Conservation (phyloP, 2,329 filamentous ascomycete species). For the Lecanoromycetidae sp. region DNA sequence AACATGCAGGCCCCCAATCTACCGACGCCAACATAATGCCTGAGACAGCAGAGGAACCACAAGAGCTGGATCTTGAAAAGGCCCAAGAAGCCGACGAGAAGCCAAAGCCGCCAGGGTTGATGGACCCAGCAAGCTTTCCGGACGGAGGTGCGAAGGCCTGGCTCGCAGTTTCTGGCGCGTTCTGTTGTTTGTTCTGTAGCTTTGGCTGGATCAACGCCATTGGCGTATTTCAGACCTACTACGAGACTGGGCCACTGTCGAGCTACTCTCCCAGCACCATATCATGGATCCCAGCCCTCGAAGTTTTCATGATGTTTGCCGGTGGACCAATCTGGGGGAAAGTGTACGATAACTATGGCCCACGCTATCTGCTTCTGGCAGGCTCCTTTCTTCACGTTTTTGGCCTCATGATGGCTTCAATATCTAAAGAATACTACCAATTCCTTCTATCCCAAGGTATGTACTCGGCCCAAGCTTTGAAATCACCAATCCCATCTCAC, state of each 20-base stretch:
- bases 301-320: slow-evolving; percentile 44
- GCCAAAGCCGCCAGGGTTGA: slow-evolving; percentile 22
- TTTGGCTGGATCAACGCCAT: slow-evolving; percentile 41
- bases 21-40: slow-evolving; percentile 16
- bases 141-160: slow-evolving; percentile 48
- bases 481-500: neutral
- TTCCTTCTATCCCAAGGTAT: slow-evolving; percentile 42
- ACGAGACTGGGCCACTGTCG: slow-evolving; percentile 38
- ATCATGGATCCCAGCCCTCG: slow-evolving; percentile 50
- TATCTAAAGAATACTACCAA: slow-evolving; percentile 44
- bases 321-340: slow-evolving; percentile 50
- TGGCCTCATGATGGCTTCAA: slow-evolving; percentile 46
- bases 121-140: slow-evolving; percentile 43
- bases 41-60: slow-evolving; percentile 12
- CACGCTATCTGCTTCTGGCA: slow-evolving; percentile 39
- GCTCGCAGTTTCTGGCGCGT: slow-evolving; percentile 42
- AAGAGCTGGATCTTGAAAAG: slow-evolving; percentile 11
- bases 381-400: slow-evolving; percentile 46
- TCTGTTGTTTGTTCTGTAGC: slow-evolving; percentile 36
- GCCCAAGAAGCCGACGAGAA: slow-evolving; percentile 1
- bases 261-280: slow-evolving; percentile 42
- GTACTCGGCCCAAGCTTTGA: neutral
- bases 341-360: slow-evolving; percentile 51
- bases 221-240: slow-evolving; percentile 49
- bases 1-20: neutral